phyloP scores from a whole-genome alignment of 139 green algal species.

The Picochlorum sp. region DNA sequence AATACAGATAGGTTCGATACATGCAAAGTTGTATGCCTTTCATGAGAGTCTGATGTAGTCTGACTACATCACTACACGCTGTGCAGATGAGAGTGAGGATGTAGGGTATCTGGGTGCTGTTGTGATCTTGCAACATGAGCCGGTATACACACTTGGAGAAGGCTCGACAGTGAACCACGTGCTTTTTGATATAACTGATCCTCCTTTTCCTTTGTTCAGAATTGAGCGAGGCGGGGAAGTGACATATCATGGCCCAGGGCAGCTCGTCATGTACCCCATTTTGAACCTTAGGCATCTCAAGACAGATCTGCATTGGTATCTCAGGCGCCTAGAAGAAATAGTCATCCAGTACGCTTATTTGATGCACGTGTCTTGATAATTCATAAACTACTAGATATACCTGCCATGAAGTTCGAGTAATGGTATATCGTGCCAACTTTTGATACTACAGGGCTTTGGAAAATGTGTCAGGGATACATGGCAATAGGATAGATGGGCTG shows the following conservation, averaged over 20 bases:
- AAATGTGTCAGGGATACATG: conserved; percentile 36
- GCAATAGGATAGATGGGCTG: conserved; percentile 39
- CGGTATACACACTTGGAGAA: conserved; percentile 64
- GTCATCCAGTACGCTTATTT: conserved; percentile 25
- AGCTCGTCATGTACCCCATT: conserved; percentile 72
- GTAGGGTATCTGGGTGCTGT: conserved; percentile 1
- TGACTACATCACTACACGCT: background rate
- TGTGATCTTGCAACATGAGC: conserved; percentile 58
- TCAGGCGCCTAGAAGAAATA: conserved; percentile 47
- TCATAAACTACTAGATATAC: background rate
- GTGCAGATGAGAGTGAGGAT: background rate
- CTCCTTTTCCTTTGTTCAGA: conserved; percentile 40
- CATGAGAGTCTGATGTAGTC: background rate
- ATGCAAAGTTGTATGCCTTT: background rate
- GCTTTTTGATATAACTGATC: conserved; percentile 38
- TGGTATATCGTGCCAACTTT: background rate
- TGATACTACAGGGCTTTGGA: conserved; percentile 6
- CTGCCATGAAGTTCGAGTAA: too few relatives aligned
- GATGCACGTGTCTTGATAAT: background rate
- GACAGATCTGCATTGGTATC: conserved; percentile 71
- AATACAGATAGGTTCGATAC: background rate
- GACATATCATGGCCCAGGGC: conserved; percentile 69
- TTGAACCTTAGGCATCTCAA: conserved; percentile 36
- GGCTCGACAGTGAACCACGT: conserved; percentile 40
- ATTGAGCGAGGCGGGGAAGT: conserved; percentile 67